Conservation (phyloP, 805 yeast species). For the Kuraishia hungarica region DNA sequence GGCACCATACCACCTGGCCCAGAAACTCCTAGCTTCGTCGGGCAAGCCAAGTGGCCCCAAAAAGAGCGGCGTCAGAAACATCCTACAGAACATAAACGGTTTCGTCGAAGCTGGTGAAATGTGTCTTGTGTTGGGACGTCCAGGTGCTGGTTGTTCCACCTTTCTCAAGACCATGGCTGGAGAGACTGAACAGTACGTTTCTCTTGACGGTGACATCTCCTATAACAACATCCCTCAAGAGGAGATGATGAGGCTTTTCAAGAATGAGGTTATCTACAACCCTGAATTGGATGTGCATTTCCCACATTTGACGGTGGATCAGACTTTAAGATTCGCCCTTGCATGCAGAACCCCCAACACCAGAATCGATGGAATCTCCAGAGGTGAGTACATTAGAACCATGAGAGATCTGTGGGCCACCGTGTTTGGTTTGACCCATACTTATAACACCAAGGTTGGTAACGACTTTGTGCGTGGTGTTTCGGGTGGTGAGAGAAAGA, state of each 20-base stretch:
- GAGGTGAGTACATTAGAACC: slow-evolving; percentile 36
- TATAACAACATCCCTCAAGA: slow-evolving; percentile 55
- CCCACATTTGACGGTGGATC: slow-evolving; percentile 69
- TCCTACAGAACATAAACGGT: slow-evolving; percentile 1
- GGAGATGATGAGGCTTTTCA: slow-evolving; percentile 51
- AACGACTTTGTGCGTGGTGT: slow-evolving; percentile 49
- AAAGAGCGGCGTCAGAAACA: background rate
- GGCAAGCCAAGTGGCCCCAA: background rate
- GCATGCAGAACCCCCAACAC: slow-evolving; percentile 58
- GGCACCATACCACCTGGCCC: slow-evolving; percentile 12
- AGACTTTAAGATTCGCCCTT: slow-evolving; percentile 64
- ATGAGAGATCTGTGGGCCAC: slow-evolving; percentile 31
- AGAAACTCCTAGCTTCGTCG: background rate
- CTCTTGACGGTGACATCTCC: slow-evolving; percentile 43
- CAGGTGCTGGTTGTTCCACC: slow-evolving; percentile 78
- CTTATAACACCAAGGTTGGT: slow-evolving; percentile 38
- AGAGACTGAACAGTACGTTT: slow-evolving; percentile 32
- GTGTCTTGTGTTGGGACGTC: slow-evolving; percentile 62
- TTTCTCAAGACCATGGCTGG: slow-evolving; percentile 57
- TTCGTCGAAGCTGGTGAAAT: slow-evolving; percentile 46
- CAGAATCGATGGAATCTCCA: slow-evolving; percentile 38
- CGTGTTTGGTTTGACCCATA: slow-evolving; percentile 51
- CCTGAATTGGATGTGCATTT: slow-evolving; percentile 66
- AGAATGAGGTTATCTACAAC: slow-evolving; percentile 48
- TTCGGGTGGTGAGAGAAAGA: slow-evolving; percentile 81